Conservation (phyloP, 2,329 filamentous ascomycete species). For the Bipolaris zeicola region DNA sequence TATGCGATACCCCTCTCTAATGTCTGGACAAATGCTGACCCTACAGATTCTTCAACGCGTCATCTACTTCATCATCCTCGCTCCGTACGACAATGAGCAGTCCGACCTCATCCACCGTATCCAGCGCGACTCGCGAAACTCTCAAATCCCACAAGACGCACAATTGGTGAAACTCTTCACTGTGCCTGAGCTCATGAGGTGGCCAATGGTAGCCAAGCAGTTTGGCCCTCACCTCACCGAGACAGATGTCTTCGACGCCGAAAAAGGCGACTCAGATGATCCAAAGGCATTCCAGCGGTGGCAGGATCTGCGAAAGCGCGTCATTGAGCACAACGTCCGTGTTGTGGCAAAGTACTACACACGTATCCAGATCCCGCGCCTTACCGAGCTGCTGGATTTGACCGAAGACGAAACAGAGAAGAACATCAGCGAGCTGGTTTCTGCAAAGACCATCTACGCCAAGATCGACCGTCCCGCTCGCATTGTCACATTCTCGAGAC, state of each 20-base stretch:
- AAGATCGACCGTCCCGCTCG: conserved; percentile 95
- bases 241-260: conserved; percentile 86
- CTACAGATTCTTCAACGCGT: conserved; percentile 84
- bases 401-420: conserved; percentile 97
- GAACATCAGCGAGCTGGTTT: conserved; percentile 97
- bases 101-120: conserved; percentile 96
- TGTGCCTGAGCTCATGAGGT: conserved; percentile 95
- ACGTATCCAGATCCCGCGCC: conserved; percentile 86
- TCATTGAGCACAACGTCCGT: conserved; percentile 98
- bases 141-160: conserved; percentile 77
- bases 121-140: conserved; percentile 80
- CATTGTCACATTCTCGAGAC: conserved; percentile 93
- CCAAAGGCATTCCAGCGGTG: conserved; percentile 84
- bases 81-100: conserved; percentile 97
- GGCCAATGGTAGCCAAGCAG: conserved; percentile 87
- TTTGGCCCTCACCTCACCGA: conserved; percentile 86
- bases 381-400: conserved; percentile 89
- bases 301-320: conserved; percentile 94
- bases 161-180: conserved; percentile 94
- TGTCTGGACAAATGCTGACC: not conserved
- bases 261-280: conserved; percentile 68
- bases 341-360: conserved; percentile 99
- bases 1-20: conserved; percentile 54
- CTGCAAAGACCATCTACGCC: conserved; percentile 95
- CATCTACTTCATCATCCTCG: conserved; percentile 96